Evolutionary conservation across 1,284 basidiomycete species (phyloP).

Genomic region (Ustilago hordei): DNA sequence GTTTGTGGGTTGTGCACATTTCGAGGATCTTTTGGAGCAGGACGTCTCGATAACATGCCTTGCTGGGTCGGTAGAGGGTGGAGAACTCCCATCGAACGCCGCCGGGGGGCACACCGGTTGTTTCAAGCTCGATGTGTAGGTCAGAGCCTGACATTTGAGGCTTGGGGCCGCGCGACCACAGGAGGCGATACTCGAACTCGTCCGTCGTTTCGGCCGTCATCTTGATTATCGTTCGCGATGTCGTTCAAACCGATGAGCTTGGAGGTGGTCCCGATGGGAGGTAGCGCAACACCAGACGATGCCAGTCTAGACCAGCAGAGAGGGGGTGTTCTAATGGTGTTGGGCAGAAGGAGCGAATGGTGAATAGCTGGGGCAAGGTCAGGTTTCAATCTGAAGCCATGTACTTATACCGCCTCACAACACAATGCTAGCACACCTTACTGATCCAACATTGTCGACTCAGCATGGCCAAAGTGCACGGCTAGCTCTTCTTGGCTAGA

Average conservation of each 20-base stretch:
- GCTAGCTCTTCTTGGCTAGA: neutral
- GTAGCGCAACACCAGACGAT: neutral
- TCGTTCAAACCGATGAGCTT: no score
- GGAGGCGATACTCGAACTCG: slow-evolving; percentile 16
- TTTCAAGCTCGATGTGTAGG: slow-evolving; percentile 23
- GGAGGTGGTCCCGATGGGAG: neutral
- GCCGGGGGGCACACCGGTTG: slow-evolving; percentile 22
- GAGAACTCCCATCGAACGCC: slow-evolving; percentile 37
- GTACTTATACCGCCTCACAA: neutral
- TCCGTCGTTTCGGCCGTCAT: slow-evolving; percentile 2
- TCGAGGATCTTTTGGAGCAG: slow-evolving; percentile 36
- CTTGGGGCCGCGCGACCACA: slow-evolving; percentile 15
- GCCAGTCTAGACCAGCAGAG: neutral
- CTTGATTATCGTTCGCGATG: neutral
- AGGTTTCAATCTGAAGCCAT: neutral
- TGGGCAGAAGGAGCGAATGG: neutral
- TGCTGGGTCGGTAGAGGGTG: slow-evolving; percentile 24
- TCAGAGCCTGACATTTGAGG: slow-evolving; percentile 18
- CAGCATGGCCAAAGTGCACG: neutral
- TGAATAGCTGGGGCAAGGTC: neutral
- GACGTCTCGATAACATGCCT: slow-evolving; percentile 28
- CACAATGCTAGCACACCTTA: neutral
- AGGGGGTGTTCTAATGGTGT: neutral
- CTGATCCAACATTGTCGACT: neutral
- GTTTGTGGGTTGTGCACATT: slow-evolving; percentile 27